Evolutionary conservation across 257 asterid genomes (phyloP), one percentile per base, ranked within the genome.

Genomic region (Thymus mandschuricus): DNA sequence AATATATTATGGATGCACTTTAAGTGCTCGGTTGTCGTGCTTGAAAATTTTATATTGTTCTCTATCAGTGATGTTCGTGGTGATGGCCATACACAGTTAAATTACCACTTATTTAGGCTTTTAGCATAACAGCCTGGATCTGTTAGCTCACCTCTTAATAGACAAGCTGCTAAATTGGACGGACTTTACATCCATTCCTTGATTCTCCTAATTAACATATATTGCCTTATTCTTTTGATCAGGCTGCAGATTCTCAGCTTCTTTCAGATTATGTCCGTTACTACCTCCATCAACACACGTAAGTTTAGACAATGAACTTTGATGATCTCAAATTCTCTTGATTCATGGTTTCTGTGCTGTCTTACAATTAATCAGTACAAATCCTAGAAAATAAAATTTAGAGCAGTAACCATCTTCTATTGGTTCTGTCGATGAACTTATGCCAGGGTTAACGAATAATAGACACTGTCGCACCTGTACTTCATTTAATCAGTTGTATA

Each of bases 281-380:
- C 91, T 92, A 82, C 74, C 94, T 92, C 69, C 94, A 92, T 74
- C 96, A 92, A 70, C 98, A 89, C 85, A 89, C 96, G 96, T 92
- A 81, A 84, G 89, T 80, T 62, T 64, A 35, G 30, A 55, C 41
- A 12, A 30, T 31, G 43, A 52, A 52, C 4, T 8, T 48, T 65
- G 66, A 50, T 65, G 64, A 21, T 58, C 70, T 44, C 55, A 48
- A 21, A 21, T 21, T 35, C 44, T 10, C 38, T 45, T 28, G 57
- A 28, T 57, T 43, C 58, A 43, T 45, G 44, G 54, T 54, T 61
- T 31, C 50, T 12, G 13, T 72, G 51, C 21, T 33, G 38, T 52
- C 45, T 11, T 66, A 56, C 33, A 41, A 40, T 60, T 29, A 44
- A 60, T 43, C 56, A 45, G 38, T 57, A 15, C 8, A 68, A 51